Evolutionary conservation across 176 grass and related monocot species (phyloP).

Genomic region (Zoysia japonica): DNA sequence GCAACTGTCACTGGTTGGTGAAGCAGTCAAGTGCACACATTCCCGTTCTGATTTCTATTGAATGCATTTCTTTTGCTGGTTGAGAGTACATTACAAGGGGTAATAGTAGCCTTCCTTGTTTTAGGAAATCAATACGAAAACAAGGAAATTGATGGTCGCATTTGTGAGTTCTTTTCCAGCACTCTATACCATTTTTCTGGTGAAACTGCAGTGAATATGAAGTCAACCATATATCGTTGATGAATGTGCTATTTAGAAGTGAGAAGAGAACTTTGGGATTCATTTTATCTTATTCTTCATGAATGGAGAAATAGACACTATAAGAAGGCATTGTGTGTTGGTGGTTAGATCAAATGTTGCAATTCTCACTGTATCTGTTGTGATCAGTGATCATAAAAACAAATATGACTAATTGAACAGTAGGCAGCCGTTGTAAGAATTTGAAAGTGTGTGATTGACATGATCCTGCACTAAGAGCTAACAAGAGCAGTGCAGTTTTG

Average conservation of each 20-base stretch:
- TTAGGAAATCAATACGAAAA: neutral
- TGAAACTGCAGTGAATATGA: neutral
- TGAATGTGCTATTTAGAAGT: neutral
- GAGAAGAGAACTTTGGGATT: neutral
- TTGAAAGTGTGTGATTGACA: neutral
- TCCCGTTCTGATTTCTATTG: neutral
- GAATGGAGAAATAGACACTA: neutral
- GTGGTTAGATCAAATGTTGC: neutral
- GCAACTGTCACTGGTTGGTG: neutral
- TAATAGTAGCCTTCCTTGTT: neutral
- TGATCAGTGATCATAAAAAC: neutral
- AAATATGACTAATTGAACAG: slow-evolving; percentile 25
- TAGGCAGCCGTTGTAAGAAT: neutral
- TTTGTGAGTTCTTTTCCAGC: neutral
- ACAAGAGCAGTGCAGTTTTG: neutral
- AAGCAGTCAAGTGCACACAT: neutral
- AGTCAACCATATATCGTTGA: neutral
- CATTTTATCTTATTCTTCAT: neutral
- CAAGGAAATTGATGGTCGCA: neutral
- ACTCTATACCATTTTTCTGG: slow-evolving; percentile 13
- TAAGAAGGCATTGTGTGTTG: slow-evolving; percentile 2
- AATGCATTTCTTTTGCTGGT: neutral
- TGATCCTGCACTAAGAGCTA: neutral
- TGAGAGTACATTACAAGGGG: neutral
- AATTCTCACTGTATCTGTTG: neutral